Evolutionary conservation across 768 basidiomycete genomes (phyloP), one percentile per base, ranked within the genome.

Genomic region (Trichaptum fuscoviolaceum): DNA sequence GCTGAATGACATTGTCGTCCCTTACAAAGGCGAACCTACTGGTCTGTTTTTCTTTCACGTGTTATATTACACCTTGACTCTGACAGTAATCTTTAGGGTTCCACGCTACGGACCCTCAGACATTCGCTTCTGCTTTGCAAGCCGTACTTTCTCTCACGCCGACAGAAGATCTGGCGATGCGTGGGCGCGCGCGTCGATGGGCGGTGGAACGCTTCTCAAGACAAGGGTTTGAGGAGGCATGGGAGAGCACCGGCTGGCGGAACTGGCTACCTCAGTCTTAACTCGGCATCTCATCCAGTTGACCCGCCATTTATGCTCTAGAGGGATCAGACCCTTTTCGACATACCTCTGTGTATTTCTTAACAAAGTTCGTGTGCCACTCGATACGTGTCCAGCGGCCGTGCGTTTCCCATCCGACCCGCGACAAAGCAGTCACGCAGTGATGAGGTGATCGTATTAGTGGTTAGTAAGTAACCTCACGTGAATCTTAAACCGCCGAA

Each of bases 1-100:
- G 0, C 75, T 95, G 25, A 83, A 87, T 65, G 97, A 99, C 74
- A 98, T 99, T 66, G 87, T 98, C 60, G 87, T 94, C 1, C 93
- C 94, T 0, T 86, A 84, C 73, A 76, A 89, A 7, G 87, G 87
- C 36, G 76, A 88, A 72, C 83, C 80, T 8, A 95, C 94, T 67
- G 90, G 90, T 87, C 65, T 62, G 74, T 60, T 26, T 63, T 25
- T 64, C 36, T 58, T 7, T 34, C 26, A 62, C 64, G 72, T 70
- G 25, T 26, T 24, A 30, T 8, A 17, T n/a, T 57, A 10, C 24
- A 26, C 59, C 58, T 36, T 27, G 34, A 34, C 27, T 26, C 35
- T 58, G 35, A 35, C 35, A 25, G 20, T 8, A 6, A 10, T 62
- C 59, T 61, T 26, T 76, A 84, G 96, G 96, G 25, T 96, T 86